A percentile compares a stretch with the other conserved stretches of the same genome.
These are phyloP conservation scores for Xylaria sp. DNA, from an alignment of 2,329 filamentous ascomycete species.

Conservation along the genomic window DNA sequence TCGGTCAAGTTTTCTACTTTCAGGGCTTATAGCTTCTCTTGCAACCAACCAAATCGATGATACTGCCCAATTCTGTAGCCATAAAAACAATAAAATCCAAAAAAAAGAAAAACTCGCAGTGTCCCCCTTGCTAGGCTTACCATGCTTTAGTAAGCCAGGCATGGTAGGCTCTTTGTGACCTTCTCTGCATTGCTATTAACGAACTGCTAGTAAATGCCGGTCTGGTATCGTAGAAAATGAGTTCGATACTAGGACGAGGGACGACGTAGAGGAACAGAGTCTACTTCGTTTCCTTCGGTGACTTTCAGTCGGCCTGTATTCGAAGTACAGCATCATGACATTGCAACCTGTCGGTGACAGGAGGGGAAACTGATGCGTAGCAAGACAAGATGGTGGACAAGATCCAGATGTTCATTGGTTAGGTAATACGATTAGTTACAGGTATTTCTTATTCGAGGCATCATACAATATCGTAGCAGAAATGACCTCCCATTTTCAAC, in stretches of 20 bases:
- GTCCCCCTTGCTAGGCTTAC: no score
- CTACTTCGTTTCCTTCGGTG: not conserved
- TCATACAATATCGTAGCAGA: slow-evolving; percentile 24
- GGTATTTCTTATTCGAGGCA: slow-evolving; percentile 5
- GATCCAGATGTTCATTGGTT: not conserved
- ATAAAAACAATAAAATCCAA: no score
- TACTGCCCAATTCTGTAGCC: no score
- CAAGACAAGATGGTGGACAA: not conserved
- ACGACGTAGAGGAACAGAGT: not conserved
- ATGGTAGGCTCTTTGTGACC: no score
- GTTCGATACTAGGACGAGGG: not conserved
- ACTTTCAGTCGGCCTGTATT: not conserved
- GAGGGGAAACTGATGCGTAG: not conserved
- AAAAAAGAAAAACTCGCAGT: no score
- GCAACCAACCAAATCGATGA: no score
- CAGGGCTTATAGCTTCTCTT: no score
- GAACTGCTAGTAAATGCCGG: no score
- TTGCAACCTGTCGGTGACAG: not conserved
- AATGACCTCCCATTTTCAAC: slow-evolving; percentile 16
- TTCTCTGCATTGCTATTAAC: no score
- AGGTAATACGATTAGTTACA: slow-evolving; percentile 2
- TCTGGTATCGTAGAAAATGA: not conserved
- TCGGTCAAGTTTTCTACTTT: no score
- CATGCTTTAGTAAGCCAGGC: no score
- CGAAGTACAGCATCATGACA: not conserved